Percentiles rank a stretch among this genome's conserved stretches.
phyloP scores from a whole-genome alignment of 2,329 filamentous ascomycete genomes.

The Exophiala calicioides region DNA sequence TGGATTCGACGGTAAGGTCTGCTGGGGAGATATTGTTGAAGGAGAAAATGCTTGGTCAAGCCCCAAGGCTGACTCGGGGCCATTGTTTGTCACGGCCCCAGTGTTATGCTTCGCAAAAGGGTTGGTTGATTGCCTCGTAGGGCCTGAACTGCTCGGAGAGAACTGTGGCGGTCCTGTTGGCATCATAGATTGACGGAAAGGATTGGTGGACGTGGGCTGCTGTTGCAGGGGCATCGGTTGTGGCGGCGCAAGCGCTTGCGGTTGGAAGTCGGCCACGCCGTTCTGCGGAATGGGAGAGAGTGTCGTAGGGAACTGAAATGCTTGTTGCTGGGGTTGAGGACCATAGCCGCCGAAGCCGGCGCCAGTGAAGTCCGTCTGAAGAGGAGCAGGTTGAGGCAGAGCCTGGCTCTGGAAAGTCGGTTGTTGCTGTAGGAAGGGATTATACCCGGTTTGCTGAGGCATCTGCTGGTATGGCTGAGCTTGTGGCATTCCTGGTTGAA shows the following conservation, averaged over 20 bases:
- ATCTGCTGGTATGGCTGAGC: slow-evolving; percentile 26
- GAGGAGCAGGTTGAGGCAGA: slow-evolving; percentile 27
- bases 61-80: slow-evolving; percentile 1
- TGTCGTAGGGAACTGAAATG: slow-evolving; percentile 45
- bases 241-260: slow-evolving; percentile 41
- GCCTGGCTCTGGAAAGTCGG: slow-evolving; percentile 30
- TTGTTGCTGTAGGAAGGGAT: slow-evolving; percentile 32
- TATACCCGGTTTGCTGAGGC: slow-evolving; percentile 35
- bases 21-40: slow-evolving; percentile 36
- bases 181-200: slow-evolving; percentile 91
- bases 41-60: slow-evolving; percentile 37
- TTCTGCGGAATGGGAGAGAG: slow-evolving; percentile 53
- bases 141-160: slow-evolving; percentile 43
- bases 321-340: slow-evolving; percentile 61
- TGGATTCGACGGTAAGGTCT: slow-evolving; percentile 32
- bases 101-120: slow-evolving; percentile 72
- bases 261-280: slow-evolving; percentile 49
- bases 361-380: slow-evolving; percentile 63
- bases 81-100: slow-evolving; percentile 15
- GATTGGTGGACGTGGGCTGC: slow-evolving; percentile 73
- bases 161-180: slow-evolving; percentile 47
- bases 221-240: slow-evolving; percentile 40
- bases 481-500: slow-evolving; percentile 19
- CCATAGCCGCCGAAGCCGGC: slow-evolving; percentile 83
- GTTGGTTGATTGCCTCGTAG: slow-evolving; percentile 72